A percentile compares a stretch with the other conserved stretches of the same genome.
These are phyloP conservation scores for Vitis labrusca DNA, from an alignment of 164 flowering plant species.

Conservation along the genomic window DNA sequence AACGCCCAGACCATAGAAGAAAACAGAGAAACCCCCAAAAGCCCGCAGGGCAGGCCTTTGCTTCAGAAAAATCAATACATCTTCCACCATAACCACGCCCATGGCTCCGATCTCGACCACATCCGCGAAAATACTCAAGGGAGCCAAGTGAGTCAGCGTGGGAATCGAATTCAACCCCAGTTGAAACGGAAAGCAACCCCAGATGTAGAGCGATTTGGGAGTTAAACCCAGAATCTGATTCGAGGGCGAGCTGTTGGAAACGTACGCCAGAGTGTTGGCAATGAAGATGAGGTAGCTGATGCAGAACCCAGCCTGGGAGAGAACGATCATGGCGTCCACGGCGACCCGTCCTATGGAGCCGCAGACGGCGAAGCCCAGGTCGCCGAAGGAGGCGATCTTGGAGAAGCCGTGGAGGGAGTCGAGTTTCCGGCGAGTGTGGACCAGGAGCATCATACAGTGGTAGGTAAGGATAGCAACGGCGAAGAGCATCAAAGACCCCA, in stretches of 20 bases:
- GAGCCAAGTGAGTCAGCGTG: conserved; percentile 81
- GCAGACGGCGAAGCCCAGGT: conserved; percentile 45
- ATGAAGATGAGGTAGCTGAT: conserved; percentile 50
- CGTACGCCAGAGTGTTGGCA: conserved; percentile 50
- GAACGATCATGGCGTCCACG: conserved; percentile 49
- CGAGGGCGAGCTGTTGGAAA: conserved; percentile 24
- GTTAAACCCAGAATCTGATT: conserved; percentile 26
- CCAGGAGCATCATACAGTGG: conserved; percentile 79
- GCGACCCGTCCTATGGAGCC: conserved; percentile 35
- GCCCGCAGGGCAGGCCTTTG: conserved; percentile 38
- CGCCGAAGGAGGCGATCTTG: conserved; percentile 48
- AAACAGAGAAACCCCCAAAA: conserved; percentile 60
- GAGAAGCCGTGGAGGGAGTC: conserved; percentile 35
- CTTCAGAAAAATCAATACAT: conserved; percentile 36
- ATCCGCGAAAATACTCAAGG: conserved; percentile 92
- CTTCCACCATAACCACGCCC: conserved; percentile 82
- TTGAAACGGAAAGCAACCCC: conserved; percentile 80
- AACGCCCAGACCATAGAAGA: conserved; percentile 80
- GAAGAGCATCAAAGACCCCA: conserved; percentile 48
- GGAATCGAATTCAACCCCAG: conserved; percentile 77
- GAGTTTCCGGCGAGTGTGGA: conserved; percentile 45
- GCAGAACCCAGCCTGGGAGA: conserved; percentile 54
- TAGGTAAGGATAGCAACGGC: conserved; percentile 53
- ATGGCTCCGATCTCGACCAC: conserved; percentile 82
- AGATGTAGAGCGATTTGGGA: conserved; percentile 47